A percentile compares a stretch with the other conserved stretches of the same genome.
Conservation (phyloP, 2,329 filamentous ascomycete species). For the Xylariales sp. region DNA sequence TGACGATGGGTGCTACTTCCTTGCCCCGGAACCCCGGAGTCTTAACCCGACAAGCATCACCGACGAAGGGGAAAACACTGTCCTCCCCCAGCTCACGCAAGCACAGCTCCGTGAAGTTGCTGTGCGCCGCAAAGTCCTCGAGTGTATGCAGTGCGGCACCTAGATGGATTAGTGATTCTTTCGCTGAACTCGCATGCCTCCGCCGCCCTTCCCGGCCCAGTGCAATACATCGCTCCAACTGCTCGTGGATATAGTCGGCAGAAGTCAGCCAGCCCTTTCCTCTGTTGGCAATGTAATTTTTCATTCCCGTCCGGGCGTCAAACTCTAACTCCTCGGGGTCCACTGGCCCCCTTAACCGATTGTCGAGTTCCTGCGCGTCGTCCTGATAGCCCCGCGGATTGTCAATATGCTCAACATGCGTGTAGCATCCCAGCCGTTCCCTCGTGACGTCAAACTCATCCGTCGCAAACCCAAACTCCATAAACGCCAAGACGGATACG, state of each 20-base stretch:
- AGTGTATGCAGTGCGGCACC: conserved; percentile 49
- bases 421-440: conserved; percentile 43
- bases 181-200: conserved; percentile 14
- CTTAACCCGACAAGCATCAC: conserved; percentile 29
- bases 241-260: conserved; percentile 22
- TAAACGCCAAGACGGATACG: conserved; percentile 50
- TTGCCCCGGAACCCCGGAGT: conserved; percentile 33
- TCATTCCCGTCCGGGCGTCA: conserved; percentile 26
- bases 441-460: conserved; percentile 52
- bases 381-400: conserved; percentile 33
- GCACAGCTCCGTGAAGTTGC: conserved; percentile 50
- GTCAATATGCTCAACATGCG: conserved; percentile 51
- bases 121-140: conserved; percentile 51
- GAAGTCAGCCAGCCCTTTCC: conserved; percentile 24
- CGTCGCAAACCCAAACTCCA: conserved; percentile 52
- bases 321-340: conserved; percentile 25
- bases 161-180: conserved; percentile 28
- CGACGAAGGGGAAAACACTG: conserved; percentile 48
- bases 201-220: conserved; percentile 18
- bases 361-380: conserved; percentile 24
- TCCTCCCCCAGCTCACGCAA: conserved; percentile 44
- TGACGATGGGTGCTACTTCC: conserved; percentile 45
- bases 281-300: conserved; percentile 26
- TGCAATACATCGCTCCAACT: conserved; percentile 21
- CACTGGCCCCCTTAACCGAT: conserved; percentile 23